These are phyloP conservation scores for Rhizopus sp. DNA, from an alignment of 371 early-diverging fungal genomes.

Conservation along the genomic window DNA sequence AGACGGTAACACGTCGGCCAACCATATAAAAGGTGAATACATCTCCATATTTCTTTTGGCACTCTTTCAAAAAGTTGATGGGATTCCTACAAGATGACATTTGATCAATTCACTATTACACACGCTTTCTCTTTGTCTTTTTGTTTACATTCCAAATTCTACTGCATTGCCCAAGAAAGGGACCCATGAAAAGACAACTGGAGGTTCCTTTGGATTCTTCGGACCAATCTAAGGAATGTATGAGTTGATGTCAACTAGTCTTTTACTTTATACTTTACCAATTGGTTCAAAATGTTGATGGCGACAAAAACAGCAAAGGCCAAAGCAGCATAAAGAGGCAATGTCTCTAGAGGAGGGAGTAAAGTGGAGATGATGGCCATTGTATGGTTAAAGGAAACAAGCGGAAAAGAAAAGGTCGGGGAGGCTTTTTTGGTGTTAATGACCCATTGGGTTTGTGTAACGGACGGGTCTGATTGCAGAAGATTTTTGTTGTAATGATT, in stretches of 20 bases:
- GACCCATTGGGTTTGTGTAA: constrained; percentile 16
- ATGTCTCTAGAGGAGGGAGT: constrained; percentile 21
- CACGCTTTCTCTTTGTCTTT: neutral
- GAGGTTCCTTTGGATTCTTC: constrained; percentile 73
- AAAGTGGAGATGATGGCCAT: constrained; percentile 33
- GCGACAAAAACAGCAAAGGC: constrained; percentile 29
- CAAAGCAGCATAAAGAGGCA: constrained; percentile 34
- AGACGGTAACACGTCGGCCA: constrained; percentile 88
- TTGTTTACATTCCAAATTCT: neutral
- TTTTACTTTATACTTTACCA: constrained; percentile 32
- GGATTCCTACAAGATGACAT: constrained; percentile 59
- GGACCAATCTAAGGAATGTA: constrained; percentile 38
- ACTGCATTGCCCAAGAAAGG: constrained; percentile 89
- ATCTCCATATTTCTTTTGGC: constrained; percentile 81
- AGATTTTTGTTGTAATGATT: neutral
- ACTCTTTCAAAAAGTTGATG: constrained; percentile 78
- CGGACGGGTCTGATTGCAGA: constrained; percentile 22
- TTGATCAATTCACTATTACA: neutral
- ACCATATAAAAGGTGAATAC: constrained; percentile 92
- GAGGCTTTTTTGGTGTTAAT: constrained; percentile 2
- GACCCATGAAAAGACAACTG: constrained; percentile 82
- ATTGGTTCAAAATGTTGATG: constrained; percentile 46
- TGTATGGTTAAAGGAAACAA: constrained; percentile 1
- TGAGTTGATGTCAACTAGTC: neutral
- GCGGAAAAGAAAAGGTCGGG: neutral